These are phyloP conservation scores for Kodamaea jinghongensis DNA, from an alignment of 805 yeast species.

Conservation along the genomic window DNA sequence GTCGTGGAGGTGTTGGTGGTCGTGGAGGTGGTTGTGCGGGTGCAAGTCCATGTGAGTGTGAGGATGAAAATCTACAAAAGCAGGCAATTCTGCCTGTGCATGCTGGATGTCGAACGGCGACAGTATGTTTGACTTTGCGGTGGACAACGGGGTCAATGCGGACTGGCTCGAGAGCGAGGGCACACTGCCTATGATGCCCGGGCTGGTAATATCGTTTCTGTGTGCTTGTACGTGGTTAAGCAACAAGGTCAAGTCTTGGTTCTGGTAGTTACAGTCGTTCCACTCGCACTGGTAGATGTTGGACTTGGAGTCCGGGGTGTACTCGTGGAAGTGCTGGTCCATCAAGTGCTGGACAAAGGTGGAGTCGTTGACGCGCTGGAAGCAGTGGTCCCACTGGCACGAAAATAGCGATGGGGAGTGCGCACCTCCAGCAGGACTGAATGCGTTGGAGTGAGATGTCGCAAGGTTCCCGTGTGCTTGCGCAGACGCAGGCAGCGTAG, in stretches of 20 bases:
- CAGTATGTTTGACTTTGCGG: conserved; percentile 2
- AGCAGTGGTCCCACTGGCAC: conserved; percentile 63
- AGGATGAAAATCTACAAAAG: not conserved
- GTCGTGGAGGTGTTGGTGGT: conserved; percentile 8
- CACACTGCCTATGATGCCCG: not conserved
- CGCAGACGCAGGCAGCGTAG: too few species aligned
- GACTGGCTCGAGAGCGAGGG: not conserved
- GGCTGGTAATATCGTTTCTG: conserved; percentile 12
- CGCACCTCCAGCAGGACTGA: too few species aligned
- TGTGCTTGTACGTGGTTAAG: conserved; percentile 51
- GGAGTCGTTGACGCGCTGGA: conserved; percentile 33
- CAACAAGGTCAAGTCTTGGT: conserved; percentile 51
- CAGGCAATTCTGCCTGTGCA: not conserved
- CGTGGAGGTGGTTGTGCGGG: conserved; percentile 3
- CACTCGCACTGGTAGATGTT: conserved; percentile 61
- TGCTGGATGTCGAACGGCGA: conserved; percentile 4
- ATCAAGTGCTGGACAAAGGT: conserved; percentile 33
- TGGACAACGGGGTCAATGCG: conserved; percentile 6
- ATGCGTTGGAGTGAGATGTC: too few species aligned
- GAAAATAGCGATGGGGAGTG: conserved; percentile 4
- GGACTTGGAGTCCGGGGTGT: conserved; percentile 27
- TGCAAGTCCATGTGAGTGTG: conserved; percentile 2
- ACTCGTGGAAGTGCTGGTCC: conserved; percentile 52
- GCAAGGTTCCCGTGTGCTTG: too few species aligned
- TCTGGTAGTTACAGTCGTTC: conserved; percentile 63